Conservation (phyloP, 441 rosid species). For the Populus hybrid region DNA sequence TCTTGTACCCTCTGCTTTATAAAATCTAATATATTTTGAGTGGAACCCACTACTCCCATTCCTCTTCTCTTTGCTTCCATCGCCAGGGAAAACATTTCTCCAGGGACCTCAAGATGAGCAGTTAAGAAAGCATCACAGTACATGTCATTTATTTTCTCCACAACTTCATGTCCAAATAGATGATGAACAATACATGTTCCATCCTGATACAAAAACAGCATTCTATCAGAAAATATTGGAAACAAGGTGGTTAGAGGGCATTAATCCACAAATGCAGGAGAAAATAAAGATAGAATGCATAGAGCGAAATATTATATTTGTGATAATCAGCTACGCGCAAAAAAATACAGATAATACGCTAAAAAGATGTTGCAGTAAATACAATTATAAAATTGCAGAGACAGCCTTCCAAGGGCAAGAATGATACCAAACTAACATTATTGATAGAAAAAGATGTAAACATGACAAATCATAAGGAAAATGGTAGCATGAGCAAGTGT, state of each 20-base stretch:
- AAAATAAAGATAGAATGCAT: not conserved
- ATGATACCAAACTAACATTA: not conserved
- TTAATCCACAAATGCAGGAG: not conserved
- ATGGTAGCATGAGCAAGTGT: not conserved
- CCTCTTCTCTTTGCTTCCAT: conserved; percentile 93
- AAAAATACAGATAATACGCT: not conserved
- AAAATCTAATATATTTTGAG: conserved; percentile 84
- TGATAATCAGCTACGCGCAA: not conserved
- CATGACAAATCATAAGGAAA: not conserved
- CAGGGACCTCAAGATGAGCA: conserved; percentile 96
- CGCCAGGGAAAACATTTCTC: conserved; percentile 96
- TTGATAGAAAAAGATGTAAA: not conserved
- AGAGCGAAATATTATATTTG: not conserved
- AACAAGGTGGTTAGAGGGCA: conserved; percentile 8
- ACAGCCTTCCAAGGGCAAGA: not conserved
- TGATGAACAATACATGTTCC: conserved; percentile 94
- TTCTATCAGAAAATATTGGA: conserved; percentile 7
- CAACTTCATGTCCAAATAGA: conserved; percentile 90
- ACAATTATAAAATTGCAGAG: not conserved
- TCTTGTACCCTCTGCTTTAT: conserved; percentile 76
- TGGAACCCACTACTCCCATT: conserved; percentile 97
- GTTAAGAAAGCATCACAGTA: conserved; percentile 88
- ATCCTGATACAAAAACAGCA: conserved; percentile 43
- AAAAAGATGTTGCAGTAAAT: not conserved
- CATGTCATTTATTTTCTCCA: conserved; percentile 76